Base-by-base conservation (phyloP, 169 alveolate species). In the Eimeria zaria region DNA sequence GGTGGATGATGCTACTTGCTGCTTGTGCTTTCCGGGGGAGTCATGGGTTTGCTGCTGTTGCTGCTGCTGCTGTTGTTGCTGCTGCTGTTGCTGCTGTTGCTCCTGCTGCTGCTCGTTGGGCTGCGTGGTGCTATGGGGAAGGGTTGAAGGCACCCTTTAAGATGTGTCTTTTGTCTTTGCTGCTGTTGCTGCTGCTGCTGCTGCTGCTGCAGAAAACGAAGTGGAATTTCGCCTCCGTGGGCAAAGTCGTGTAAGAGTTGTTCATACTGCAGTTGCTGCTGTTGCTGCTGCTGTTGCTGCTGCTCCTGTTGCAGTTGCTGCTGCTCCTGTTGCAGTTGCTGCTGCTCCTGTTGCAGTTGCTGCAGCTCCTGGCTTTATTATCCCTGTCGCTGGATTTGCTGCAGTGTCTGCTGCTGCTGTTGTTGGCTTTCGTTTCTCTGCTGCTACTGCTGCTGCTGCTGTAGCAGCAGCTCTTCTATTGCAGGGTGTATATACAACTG, bases 161-260 rank as follows among this genome's bases (percentile, higher is more conserved):
- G 76, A 22, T 11, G 20, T 16, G 76, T 67, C 76, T 67, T 6
- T 16, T 67, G 76, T 16, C 8, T 9, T 14, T 33, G 44, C 83
- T 14, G 27, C 39, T 78, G 89, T 64, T 95, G 73, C 67, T 76
- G 44, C 89, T 53, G 55, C 48, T 60, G 85, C 60, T 73, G 48
- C 88, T 93, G 83, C 74, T 55, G 73, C 93, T 83, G 33, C 90
- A 74, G 85, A 98, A 96, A 80, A 98, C 99, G 39, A 98, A 97
- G 92, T 98, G 98, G 89, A 96, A 98, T 33, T 97, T 98, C 83
- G 99, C 98, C 22, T 98, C 99, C 41, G 99, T 98, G 95, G 99
- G 99, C 8, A 96, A 98, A 64, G 97, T 98, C 80, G 97, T 98
- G 93, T 85, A 85, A 18, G 85, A 44, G 62, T 36, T 36, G 53